phyloP scores from a whole-genome alignment of 2,329 filamentous ascomycete genomes.

The Chaetomium sp. region DNA sequence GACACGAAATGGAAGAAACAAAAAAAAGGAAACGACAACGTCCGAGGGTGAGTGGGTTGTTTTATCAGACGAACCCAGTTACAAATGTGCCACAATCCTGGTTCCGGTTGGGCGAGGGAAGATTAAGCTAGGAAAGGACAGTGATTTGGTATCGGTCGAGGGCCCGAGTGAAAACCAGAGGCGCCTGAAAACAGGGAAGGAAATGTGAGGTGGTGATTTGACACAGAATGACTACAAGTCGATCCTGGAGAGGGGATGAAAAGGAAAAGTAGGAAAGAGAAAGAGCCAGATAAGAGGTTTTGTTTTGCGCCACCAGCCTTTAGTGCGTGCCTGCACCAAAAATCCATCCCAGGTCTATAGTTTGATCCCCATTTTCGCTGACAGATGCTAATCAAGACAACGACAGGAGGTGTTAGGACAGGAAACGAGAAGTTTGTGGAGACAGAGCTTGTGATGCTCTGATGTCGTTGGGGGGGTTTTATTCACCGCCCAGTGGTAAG shows the following conservation, averaged over 20 bases:
- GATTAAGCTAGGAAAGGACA: not conserved
- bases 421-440: not conserved
- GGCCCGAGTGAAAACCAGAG: not conserved
- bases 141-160: not conserved
- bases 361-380: slow-evolving; percentile 6
- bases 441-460: not conserved
- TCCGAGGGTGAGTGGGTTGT: not conserved
- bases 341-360: slow-evolving; percentile 12
- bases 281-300: not conserved
- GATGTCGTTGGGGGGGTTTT: not conserved
- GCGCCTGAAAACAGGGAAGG: not conserved
- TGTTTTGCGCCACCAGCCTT: slow-evolving; percentile 9
- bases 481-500: not conserved
- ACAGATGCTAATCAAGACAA: slow-evolving; percentile 13
- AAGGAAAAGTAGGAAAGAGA: not conserved
- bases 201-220: not conserved
- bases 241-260: not conserved
- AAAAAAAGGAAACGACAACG: not conserved
- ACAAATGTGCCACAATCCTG: not conserved
- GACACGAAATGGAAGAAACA: not conserved
- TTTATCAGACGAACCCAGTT: not conserved
- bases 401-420: not conserved
- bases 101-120: not conserved
- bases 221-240: not conserved
- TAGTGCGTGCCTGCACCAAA: not conserved